Evolutionary conservation across 768 basidiomycete genomes (phyloP), one percentile per base, ranked within the genome.

Genomic region (Tylopilus sp.): DNA sequence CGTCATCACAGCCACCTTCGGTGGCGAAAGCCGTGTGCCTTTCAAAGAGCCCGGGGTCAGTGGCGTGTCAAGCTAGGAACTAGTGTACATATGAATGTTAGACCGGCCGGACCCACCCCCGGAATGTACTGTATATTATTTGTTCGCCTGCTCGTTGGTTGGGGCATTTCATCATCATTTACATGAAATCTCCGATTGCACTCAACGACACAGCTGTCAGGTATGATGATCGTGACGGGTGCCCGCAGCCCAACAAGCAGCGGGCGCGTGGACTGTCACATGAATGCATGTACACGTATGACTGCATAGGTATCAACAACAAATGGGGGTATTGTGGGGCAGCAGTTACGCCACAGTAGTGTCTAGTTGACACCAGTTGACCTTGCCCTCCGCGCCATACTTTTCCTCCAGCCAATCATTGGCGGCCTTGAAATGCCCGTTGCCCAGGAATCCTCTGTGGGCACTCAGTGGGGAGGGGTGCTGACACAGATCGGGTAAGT

Each of bases 391-490:
- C 22, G 73, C 58, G 6, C 93, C 94, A 62, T 97, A 95, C 59
- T 81, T 83, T 51, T 76, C 63, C 65, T 81, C 80, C 22, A 98
- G 73, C 95, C 95, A 98, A 48, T 85, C 79, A 64, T 97, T 95
- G 39, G 92, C 89, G 52, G 79, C 73, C 62, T 77, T 82, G 73
- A 98, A 98, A 71, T 97, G 95, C 44, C 81, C 82, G 66, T 94
- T 95, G 44, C 91, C 92, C 56, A 91, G 67, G 73, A 95, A 97
- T 10, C 94, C 93, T 51, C 78, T 77, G 56, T 78, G 70, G 4
- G 87, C 93, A 47, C 87, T 85, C 17, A 83, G 71, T 6, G 93
- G 94, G 25, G 88, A 91, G 17, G 93, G 93, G 70, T 97, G 93
- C 80, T 89, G 69, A 28, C 59, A 68, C 60, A 40, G 47, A 59